phyloP scores from a whole-genome alignment of 2,329 filamentous ascomycete genomes.

The Metarhizium guizhouense region DNA sequence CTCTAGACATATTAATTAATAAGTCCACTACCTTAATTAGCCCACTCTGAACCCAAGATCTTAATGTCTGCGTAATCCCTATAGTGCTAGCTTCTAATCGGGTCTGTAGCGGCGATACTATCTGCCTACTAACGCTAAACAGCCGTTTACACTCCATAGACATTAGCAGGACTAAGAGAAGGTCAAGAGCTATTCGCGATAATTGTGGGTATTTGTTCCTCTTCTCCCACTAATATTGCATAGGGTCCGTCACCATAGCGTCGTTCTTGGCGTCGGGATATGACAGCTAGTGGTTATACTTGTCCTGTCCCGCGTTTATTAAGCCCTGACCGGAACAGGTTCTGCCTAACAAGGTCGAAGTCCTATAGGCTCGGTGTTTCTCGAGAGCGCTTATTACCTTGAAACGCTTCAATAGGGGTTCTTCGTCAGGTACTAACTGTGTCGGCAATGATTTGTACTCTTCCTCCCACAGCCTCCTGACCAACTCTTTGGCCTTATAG shows the following conservation, averaged over 20 bases:
- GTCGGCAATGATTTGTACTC: not conserved
- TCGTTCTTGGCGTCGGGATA: not conserved
- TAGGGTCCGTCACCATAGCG: not conserved
- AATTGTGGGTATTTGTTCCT: not conserved
- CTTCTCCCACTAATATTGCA: not conserved
- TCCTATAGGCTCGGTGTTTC: too few species aligned
- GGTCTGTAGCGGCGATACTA: not conserved
- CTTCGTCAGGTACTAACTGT: too few species aligned
- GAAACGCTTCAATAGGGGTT: too few species aligned
- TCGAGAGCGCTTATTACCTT: too few species aligned
- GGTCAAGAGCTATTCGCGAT: conserved; percentile 1
- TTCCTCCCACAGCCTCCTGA: not conserved
- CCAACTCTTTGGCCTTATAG: not conserved
- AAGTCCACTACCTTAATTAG: too few species aligned
- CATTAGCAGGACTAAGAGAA: conserved; percentile 1
- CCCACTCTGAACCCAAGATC: too few species aligned
- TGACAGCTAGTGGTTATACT: not conserved
- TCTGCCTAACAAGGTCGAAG: too few species aligned
- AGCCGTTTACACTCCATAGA: conserved; percentile 1
- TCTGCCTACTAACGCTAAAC: not conserved
- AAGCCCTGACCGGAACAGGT: not conserved
- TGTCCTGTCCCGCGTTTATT: not conserved
- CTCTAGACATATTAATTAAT: too few species aligned
- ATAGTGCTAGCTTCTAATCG: conserved; percentile 3
- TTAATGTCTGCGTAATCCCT: conserved; percentile 1